These are phyloP conservation scores for Bassia scoparia DNA, from an alignment of 148 eudicot species.

Conservation along the genomic window DNA sequence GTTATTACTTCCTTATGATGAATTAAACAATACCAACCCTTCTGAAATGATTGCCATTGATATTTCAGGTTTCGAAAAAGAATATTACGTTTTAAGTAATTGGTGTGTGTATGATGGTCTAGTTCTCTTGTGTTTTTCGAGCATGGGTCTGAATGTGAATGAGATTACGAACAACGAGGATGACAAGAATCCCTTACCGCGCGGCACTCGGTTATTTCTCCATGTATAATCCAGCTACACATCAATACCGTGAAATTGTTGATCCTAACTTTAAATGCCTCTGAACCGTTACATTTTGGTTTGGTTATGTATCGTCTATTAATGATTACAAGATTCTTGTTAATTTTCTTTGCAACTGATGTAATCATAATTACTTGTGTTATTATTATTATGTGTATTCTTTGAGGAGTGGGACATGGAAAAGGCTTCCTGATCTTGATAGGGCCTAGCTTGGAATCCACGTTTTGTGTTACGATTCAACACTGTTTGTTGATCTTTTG, in stretches of 20 bases:
- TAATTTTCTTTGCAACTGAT: neutral
- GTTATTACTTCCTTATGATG: neutral
- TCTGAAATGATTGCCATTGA: neutral
- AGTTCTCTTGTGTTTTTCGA: neutral
- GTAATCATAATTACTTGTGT: neutral
- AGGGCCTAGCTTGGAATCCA: neutral
- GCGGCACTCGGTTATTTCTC: neutral
- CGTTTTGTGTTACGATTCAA: neutral
- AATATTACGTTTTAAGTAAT: no score
- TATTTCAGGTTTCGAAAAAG: neutral
- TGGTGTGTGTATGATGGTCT: constrained; percentile 13
- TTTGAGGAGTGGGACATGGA: neutral
- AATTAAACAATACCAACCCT: neutral
- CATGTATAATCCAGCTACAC: constrained; percentile 5
- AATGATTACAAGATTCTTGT: constrained; percentile 18
- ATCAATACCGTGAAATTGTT: constrained; percentile 1
- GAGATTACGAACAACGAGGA: no score
- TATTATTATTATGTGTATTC: neutral
- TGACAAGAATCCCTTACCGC: no score
- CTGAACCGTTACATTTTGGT: neutral
- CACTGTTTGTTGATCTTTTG: neutral
- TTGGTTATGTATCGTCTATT: neutral
- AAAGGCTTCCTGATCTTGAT: neutral
- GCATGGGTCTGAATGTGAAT: no score
- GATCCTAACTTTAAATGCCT: neutral